Evolutionary conservation across 208 protist species (phyloP), one percentile per base, ranked within the genome.

Genomic region (Crithidia bombi): DNA sequence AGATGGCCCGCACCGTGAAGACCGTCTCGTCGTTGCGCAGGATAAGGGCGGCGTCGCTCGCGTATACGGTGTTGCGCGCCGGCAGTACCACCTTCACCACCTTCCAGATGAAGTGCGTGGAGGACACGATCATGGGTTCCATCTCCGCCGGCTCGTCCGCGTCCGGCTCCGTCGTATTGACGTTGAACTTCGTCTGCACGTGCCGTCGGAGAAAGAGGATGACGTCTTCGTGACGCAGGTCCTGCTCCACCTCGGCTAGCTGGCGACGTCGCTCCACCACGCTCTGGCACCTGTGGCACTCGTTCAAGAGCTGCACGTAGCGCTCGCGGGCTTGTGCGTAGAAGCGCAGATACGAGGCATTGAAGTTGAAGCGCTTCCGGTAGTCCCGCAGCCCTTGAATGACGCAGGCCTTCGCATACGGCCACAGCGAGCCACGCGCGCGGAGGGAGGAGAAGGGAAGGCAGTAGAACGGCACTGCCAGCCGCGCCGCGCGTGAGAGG

Each of bases 151-250:
- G 30, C 1, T 66, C 23, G 23, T 55, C 58, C 43, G 14, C 26
- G 5, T 38, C 36, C 35, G 19, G n/a, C 23, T 14, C 41, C 19
- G 21, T 39, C 1, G 21, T 38, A n/a, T 5, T 55, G n/a, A 43
- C 55, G 12, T 71, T 68, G 69, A 90, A 90, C 59, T 75, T 69
- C 15, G 70, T 26, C 58, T 85, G 76, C 21, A 87, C 83, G n/a
- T 65, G 72, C 26, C 63, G 76, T 0, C 90, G 78, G 19, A 95
- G 74, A 30, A 82, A 89, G 3, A 78, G 51, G 28, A 95, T 83
- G 12, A 95, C 90, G 64, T 95, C 90, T 43, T 73, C 61, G 75
- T 91, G 90, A 25, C 77, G 81, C 46, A 95, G 58, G 52, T 93
- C 86, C 33, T 85, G 70, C 72, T 95, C 90, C 0, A 75, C 69